Base-by-base conservation (phyloP, 1,284 basidiomycete species). In the Marasmius tenuissimus region DNA sequence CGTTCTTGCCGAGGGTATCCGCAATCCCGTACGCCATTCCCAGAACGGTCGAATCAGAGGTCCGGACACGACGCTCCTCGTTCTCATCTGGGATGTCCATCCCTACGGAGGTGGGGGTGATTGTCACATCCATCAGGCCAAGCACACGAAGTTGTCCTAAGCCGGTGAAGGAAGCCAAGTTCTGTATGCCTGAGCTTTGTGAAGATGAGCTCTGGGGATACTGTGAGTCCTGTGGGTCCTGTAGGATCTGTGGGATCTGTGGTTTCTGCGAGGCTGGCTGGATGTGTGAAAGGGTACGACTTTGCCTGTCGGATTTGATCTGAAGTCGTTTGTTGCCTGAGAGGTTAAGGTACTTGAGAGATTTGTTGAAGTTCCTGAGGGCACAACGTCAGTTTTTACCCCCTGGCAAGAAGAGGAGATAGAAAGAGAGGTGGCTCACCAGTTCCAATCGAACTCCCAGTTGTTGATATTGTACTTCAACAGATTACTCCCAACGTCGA, bases 391-490 rank as follows among this genome's bases (percentile, higher is more conserved):
- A 61, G 60, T 61, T 61, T 57, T 33, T 27, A 40, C 38, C 27
- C 27, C 40, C 34, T 18, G 16, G n/a, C n/a, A n/a, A 38, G 14
- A 51, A 60, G 64, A 10, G 27, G 52, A 16, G 60, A 38, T 18
- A 59, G 38, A 47, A 37, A 10, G 63, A 61, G 61, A 65, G n/a
- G n/a, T 50, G 48, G 77, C 83, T 59, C 66, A 96, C 97, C 97
- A 99, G 75, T 99, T 99, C 97, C 97, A 99, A 77, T 99, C 97
- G 76, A 97, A 99, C 71, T 97, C 94, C 91, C 91, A 97, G 72
- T 99, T 99, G 70, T 95, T 93, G 67, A 98, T 96, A 73, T 99
- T 99, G 78, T 99, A 99, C 83, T 94, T 96, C 75, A 99, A 82
- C 58, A 89, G 77, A 73, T 99, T 99, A 74, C 92, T 96, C 7